A percentile compares a stretch with the other conserved stretches of the same genome.
Evolutionary conservation across 2,329 filamentous ascomycete genomes (phyloP).

Genomic region (Fusarium euwallaceae): DNA sequence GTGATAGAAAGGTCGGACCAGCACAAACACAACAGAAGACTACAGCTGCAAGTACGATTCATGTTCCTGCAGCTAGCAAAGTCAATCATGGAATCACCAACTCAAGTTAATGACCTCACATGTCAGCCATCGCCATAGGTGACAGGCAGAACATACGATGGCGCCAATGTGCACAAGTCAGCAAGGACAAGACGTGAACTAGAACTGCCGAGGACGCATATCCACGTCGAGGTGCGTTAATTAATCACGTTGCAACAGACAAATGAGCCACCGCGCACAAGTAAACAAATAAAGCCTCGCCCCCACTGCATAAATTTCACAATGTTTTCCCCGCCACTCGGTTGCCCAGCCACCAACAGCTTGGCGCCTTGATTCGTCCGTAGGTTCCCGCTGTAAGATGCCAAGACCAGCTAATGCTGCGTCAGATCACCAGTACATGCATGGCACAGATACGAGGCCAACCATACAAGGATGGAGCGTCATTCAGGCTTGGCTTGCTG

Average conservation of each 20-base stretch:
- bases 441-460: not conserved
- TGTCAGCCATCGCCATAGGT: not conserved
- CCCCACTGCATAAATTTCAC: slow-evolving; percentile 1
- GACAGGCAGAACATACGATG: not conserved
- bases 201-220: not conserved
- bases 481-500: not conserved
- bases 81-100: not conserved
- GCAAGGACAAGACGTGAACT: not conserved
- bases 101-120: not conserved
- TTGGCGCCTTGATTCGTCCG: slow-evolving; percentile 1
- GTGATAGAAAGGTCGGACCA: not conserved
- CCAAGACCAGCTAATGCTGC: slow-evolving; percentile 5
- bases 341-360: not conserved
- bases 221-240: not conserved
- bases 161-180: not conserved
- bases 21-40: not conserved
- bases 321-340: not conserved
- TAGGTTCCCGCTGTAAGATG: not conserved
- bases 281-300: slow-evolving; percentile 1
- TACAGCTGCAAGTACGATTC: not conserved
- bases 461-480: not conserved
- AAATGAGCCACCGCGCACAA: not conserved
- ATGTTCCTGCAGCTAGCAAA: not conserved
- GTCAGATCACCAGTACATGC: not conserved
- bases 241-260: slow-evolving; percentile 1